Conservation (phyloP, 148 eudicot genomes). For the Cornus florida region DNA sequence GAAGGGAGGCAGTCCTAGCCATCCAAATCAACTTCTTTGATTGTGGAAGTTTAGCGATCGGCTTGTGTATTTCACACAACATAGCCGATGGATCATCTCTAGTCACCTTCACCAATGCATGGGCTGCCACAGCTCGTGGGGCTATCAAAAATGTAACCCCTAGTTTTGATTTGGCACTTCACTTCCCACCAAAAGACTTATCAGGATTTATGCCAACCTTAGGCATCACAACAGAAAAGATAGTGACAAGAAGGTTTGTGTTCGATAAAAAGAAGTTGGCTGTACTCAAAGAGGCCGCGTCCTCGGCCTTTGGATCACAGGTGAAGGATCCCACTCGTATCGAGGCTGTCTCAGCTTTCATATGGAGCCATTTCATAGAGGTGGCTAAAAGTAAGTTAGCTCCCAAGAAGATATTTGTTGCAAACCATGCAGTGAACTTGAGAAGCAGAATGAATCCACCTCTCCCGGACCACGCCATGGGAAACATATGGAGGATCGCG, state of each 20-base stretch:
- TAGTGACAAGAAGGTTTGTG: conserved; percentile 7
- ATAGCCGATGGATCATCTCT: too few species aligned
- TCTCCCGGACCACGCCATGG: background rate
- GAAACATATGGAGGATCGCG: background rate
- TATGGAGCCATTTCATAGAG: conserved; percentile 6
- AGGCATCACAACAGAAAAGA: background rate
- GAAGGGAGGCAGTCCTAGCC: too few species aligned
- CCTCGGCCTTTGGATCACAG: background rate
- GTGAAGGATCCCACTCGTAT: conserved; percentile 4
- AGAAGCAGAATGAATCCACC: background rate
- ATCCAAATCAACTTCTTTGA: too few species aligned
- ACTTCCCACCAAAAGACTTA: background rate
- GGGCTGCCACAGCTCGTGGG: too few species aligned
- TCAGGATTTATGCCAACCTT: background rate
- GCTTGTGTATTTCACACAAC: too few species aligned
- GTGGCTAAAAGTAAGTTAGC: background rate
- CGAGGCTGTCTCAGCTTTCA: conserved; percentile 6
- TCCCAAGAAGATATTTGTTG: background rate
- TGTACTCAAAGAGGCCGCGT: too few species aligned
- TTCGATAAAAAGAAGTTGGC: background rate
- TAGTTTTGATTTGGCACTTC: background rate
- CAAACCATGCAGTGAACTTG: conserved; percentile 11
- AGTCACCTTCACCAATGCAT: too few species aligned
- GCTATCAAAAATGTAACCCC: too few species aligned
- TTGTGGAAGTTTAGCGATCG: too few species aligned